phyloP scores from a whole-genome alignment of 2,329 filamentous ascomycete species.

The Akanthomyces dipterigenus region DNA sequence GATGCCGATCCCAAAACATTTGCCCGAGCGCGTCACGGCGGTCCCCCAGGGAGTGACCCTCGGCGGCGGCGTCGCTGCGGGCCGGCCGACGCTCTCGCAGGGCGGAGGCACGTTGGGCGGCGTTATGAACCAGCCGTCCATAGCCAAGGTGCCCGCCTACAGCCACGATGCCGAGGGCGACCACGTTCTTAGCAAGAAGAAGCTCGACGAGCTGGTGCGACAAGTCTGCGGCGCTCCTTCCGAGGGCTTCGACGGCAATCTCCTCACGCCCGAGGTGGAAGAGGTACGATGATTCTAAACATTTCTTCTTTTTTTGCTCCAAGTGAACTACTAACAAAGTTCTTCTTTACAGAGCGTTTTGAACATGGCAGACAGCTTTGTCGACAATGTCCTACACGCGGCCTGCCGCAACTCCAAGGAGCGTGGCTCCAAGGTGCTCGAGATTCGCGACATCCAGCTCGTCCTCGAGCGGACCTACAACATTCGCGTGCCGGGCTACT shows the following conservation, averaged over 20 bases:
- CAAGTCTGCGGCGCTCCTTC: slow-evolving; percentile 81
- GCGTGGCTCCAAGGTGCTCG: slow-evolving; percentile 80
- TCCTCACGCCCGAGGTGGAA: slow-evolving; percentile 86
- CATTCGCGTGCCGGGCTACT: slow-evolving; percentile 89
- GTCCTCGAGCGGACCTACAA: slow-evolving; percentile 81
- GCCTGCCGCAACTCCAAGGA: slow-evolving; percentile 92
- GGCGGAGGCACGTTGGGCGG: slow-evolving; percentile 72
- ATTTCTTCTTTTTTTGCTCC: no score
- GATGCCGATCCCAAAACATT: slow-evolving; percentile 75
- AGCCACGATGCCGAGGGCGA: slow-evolving; percentile 89
- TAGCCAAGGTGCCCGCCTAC: slow-evolving; percentile 74
- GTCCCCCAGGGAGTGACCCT: slow-evolving; percentile 69
- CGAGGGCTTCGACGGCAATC: slow-evolving; percentile 66
- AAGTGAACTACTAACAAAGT: not conserved
- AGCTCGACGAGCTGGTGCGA: slow-evolving; percentile 87
- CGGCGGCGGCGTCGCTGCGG: slow-evolving; percentile 50
- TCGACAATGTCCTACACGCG: slow-evolving; percentile 80
- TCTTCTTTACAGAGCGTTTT: slow-evolving; percentile 62
- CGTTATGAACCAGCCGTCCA: slow-evolving; percentile 79
- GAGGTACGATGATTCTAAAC: slow-evolving; percentile 54
- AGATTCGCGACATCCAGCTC: slow-evolving; percentile 80
- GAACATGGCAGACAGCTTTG: slow-evolving; percentile 85
- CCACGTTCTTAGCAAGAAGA: slow-evolving; percentile 93
- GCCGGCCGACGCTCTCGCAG: slow-evolving; percentile 77
- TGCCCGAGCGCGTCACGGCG: slow-evolving; percentile 60